phyloP scores from a whole-genome alignment of 1,284 basidiomycete genomes.

The Thecaphora frezii region DNA sequence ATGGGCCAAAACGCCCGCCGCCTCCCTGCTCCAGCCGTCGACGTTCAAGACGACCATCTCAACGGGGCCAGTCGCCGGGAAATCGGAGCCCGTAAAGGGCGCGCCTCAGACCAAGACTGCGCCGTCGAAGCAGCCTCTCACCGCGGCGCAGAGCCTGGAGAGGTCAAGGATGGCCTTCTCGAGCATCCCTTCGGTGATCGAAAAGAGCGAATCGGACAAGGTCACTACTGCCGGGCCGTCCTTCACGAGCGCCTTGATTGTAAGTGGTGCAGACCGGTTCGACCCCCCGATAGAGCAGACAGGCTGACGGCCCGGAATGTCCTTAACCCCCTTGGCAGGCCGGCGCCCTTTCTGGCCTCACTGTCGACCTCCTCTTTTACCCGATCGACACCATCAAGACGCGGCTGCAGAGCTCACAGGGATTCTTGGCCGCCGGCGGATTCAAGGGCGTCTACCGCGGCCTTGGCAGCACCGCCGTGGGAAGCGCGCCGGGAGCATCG shows the following conservation, averaged over 20 bases:
- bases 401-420: slow-evolving; percentile 82
- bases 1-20: background rate
- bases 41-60: slow-evolving; percentile 5
- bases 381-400: slow-evolving; percentile 97
- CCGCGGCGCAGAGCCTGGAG: background rate
- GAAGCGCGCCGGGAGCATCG: slow-evolving; percentile 93
- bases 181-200: slow-evolving; percentile 22
- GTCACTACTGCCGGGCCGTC: slow-evolving; percentile 9
- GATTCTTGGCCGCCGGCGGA: slow-evolving; percentile 82
- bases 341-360: slow-evolving; percentile 51
- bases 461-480: slow-evolving; percentile 89
- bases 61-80: background rate
- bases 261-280: background rate
- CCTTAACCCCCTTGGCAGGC: slow-evolving; percentile 11
- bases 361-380: slow-evolving; percentile 83
- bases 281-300: no score
- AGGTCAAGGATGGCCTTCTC: slow-evolving; percentile 12
- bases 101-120: background rate
- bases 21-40: slow-evolving; percentile 5
- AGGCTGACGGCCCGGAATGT: no score
- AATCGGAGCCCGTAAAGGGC: background rate
- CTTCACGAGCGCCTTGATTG: slow-evolving; percentile 24
- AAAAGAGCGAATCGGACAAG: slow-evolving; percentile 4
- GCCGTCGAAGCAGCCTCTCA: background rate
- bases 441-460: slow-evolving; percentile 92